Percentiles rank a stretch among this genome's conserved stretches.
phyloP scores from a whole-genome alignment of 805 yeast species.

The Barnettozyma botsteinii region DNA sequence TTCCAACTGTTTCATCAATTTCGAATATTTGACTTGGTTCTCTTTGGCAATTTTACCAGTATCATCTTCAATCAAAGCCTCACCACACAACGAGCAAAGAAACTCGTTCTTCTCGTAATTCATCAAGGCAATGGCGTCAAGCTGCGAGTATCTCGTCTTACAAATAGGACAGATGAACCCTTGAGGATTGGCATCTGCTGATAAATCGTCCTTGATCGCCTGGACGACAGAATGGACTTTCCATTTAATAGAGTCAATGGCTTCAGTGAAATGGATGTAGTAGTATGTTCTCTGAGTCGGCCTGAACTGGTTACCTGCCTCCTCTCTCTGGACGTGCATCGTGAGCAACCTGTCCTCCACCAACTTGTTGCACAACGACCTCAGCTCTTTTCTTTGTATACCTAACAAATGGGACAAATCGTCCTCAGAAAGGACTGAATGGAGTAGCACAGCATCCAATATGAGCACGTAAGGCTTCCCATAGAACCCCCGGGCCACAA shows the following conservation, averaged over 20 bases:
- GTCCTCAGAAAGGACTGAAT: conserved; percentile 87
- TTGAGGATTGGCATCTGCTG: conserved; percentile 83
- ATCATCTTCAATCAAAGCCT: conserved; percentile 78
- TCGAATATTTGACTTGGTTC: conserved; percentile 76
- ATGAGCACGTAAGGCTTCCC: conserved; percentile 77
- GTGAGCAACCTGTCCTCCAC: conserved; percentile 79
- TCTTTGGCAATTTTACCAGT: conserved; percentile 73
- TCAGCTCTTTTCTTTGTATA: conserved; percentile 78
- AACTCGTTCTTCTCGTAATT: conserved; percentile 79
- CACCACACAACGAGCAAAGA: conserved; percentile 79
- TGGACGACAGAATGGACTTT: conserved; percentile 84
- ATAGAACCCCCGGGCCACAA: conserved; percentile 84
- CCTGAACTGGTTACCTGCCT: conserved; percentile 54
- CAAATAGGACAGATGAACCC: conserved; percentile 91
- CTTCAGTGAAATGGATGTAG: conserved; percentile 85
- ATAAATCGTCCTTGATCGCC: conserved; percentile 71
- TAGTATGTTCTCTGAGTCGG: conserved; percentile 74
- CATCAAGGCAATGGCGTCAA: conserved; percentile 80
- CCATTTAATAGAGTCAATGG: conserved; percentile 95
- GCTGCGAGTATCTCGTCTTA: conserved; percentile 68
- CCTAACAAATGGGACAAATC: conserved; percentile 79
- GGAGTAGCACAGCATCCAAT: conserved; percentile 81
- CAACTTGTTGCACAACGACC: conserved; percentile 73
- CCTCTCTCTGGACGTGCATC: conserved; percentile 63
- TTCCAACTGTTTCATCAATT: conserved; percentile 82